phyloP scores from a whole-genome alignment of 495 filamentous ascomycete genomes.

The Podospora pseudoanserina region DNA sequence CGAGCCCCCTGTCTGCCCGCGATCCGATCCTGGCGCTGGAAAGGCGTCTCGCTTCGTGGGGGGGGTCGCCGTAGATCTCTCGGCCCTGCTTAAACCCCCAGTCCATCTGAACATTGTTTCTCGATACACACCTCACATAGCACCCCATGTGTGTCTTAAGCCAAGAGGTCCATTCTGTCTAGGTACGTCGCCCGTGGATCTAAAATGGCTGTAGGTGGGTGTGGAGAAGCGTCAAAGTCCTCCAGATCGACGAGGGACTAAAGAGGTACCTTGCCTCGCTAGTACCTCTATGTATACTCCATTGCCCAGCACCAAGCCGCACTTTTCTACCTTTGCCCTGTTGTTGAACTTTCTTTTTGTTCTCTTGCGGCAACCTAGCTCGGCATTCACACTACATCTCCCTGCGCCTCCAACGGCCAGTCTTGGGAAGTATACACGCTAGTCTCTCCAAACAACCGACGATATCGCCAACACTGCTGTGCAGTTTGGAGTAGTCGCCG shows the following conservation, averaged over 20 bases:
- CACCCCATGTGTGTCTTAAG: conserved; percentile 26
- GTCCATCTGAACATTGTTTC: conserved; percentile 11
- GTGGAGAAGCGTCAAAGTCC: conserved; percentile 25
- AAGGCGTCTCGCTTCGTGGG: conserved; percentile 21
- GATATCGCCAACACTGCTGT: conserved; percentile 8
- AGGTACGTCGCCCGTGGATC: conserved; percentile 30
- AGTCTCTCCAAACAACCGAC: conserved; percentile 9
- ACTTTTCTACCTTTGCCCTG: background rate
- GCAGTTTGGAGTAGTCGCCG: conserved; percentile 10
- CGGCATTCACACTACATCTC: conserved; percentile 8
- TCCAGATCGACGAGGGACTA: conserved; percentile 26
- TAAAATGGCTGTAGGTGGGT: conserved; percentile 21
- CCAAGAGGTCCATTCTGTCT: conserved; percentile 16
- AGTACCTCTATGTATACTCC: conserved; percentile 25
- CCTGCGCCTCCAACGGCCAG: conserved; percentile 20
- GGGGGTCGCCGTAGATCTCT: conserved; percentile 30
- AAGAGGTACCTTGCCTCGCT: conserved; percentile 22
- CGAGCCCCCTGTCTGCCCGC: conserved; percentile 23
- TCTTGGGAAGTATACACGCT: conserved; percentile 9
- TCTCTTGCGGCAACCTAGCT: conserved; percentile 19
- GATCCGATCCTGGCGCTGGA: conserved; percentile 24
- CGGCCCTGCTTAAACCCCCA: conserved; percentile 18
- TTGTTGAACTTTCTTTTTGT: conserved; percentile 17
- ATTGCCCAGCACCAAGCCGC: conserved; percentile 16
- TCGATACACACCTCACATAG: conserved; percentile 22